Base-by-base conservation (phyloP, 108 stramenopile genomes). In the Skeletonema tropicum region DNA sequence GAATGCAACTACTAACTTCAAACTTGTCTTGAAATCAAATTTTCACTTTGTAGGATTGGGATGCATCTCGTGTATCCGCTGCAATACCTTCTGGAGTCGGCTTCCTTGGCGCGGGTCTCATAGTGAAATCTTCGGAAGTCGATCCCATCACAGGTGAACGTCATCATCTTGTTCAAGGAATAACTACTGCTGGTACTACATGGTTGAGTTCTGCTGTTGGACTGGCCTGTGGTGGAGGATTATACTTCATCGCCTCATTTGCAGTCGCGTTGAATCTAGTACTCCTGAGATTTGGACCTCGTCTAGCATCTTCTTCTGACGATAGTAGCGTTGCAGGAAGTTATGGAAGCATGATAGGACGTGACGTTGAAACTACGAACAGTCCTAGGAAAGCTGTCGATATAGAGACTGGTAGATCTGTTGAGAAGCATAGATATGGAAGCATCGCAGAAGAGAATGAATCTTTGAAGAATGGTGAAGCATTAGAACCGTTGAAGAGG, bases 21-120 rank as follows among this genome's bases (percentile, higher is more conserved):
- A n/a, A n/a, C 39, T 3, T 11, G 2, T 60, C 59, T 46, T 15
- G 15, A 4, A 1, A 0, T 55, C 29, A 29, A 29, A 29, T n/a
- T n/a, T n/a, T n/a, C n/a, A n/a, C n/a, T n/a, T 2, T 11, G 15
- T 12, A 72, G 71, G 29, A 57, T 2, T 80, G 79, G 79, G 73
- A 73, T 46, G 57, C 76, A 36, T 64, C 73, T 30, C 68, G 79
- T 45, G 76, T 85, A 23, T 68, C 76, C 30, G 80, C 84, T 2
- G 91, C 92, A 0, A 91, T 96, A 70, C 92, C 94, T 17, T 87
- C 87, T 0, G 94, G 94, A 4, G 94, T 96, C 12, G 94, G 94
- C n/a, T 96, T 96, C 66, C 75, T 96, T 26, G 94, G 94, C 0
- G 88, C 91, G 26, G 94, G 88, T 3, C 72, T 93, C 26, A 96